A percentile compares a stretch with the other conserved stretches of the same genome.
phyloP scores from a whole-genome alignment of 331 rosid species.

The Spiraea crenata region DNA sequence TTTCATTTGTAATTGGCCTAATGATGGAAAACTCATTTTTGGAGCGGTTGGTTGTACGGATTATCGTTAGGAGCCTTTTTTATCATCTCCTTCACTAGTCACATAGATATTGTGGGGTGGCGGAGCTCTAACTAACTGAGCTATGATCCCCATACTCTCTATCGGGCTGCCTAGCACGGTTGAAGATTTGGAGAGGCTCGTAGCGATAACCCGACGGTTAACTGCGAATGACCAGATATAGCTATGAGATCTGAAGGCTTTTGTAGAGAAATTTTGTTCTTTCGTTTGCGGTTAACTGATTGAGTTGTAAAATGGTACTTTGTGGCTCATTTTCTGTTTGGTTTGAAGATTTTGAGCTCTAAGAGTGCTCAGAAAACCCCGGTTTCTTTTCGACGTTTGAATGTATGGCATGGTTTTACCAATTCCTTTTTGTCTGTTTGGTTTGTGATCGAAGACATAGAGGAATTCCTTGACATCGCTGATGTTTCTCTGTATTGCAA shows the following conservation, averaged over 20 bases:
- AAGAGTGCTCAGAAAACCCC: too few species aligned
- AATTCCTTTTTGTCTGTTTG: too few species aligned
- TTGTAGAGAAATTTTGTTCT: neutral
- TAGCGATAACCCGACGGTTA: neutral
- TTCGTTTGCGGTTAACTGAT: neutral
- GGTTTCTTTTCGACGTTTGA: too few species aligned
- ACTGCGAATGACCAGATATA: slow-evolving; percentile 11
- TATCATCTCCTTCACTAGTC: neutral
- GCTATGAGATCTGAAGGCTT: slow-evolving; percentile 21
- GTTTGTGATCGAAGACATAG: too few species aligned
- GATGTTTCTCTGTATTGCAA: too few species aligned
- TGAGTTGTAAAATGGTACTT: neutral
- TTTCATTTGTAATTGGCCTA: neutral
- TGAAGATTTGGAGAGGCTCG: slow-evolving; percentile 10
- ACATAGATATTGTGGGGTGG: too few species aligned
- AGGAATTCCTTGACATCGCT: too few species aligned
- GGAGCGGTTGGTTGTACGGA: neutral
- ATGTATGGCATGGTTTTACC: too few species aligned
- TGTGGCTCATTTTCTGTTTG: too few species aligned
- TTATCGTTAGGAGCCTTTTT: slow-evolving; percentile 3
- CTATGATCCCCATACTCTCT: too few species aligned
- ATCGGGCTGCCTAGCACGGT: neutral
- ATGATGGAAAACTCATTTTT: slow-evolving; percentile 15
- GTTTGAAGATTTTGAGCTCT: too few species aligned
- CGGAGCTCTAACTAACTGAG: too few species aligned